Conservation (phyloP, 805 yeast genomes). For the Jamesozyma gamospora region DNA sequence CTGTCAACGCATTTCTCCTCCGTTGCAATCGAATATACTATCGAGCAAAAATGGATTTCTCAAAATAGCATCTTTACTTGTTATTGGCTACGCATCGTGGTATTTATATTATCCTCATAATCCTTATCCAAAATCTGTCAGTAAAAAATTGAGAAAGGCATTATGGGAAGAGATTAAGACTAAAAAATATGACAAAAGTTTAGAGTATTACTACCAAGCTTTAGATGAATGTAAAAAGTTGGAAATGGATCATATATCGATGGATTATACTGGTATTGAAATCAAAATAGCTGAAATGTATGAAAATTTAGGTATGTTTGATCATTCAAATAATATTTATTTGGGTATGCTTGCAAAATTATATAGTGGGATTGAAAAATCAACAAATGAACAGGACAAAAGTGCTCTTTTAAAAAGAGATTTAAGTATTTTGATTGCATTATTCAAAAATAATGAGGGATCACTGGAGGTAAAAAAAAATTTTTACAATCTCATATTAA, state of each 20-base stretch:
- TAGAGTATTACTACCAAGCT: constrained; percentile 64
- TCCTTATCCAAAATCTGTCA: constrained; percentile 60
- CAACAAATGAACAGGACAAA: constrained; percentile 1
- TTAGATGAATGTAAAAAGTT: constrained; percentile 48
- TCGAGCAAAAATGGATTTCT: constrained; percentile 7
- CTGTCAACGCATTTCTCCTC: background rate
- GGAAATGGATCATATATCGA: constrained; percentile 43
- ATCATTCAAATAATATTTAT: constrained; percentile 57
- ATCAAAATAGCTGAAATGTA: constrained; percentile 78
- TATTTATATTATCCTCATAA: constrained; percentile 55
- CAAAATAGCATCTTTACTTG: background rate
- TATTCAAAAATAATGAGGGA: constrained; percentile 29
- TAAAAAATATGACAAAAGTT: constrained; percentile 45
- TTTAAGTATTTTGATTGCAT: constrained; percentile 50
- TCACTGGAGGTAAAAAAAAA: constrained; percentile 38
- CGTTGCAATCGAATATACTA: background rate
- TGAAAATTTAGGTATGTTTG: constrained; percentile 50
- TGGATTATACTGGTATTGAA: constrained; percentile 82
- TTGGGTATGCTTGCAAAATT: constrained; percentile 50
- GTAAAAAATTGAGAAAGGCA: constrained; percentile 59
- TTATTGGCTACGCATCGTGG: constrained; percentile 19
- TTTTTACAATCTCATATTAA: constrained; percentile 48
- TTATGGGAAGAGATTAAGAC: constrained; percentile 71
- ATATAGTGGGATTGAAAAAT: constrained; percentile 27
- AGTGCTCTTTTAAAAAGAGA: constrained; percentile 56